These are phyloP conservation scores for Ceratocystis ficicola DNA, from an alignment of 2,329 filamentous ascomycete genomes.

Conservation along the genomic window DNA sequence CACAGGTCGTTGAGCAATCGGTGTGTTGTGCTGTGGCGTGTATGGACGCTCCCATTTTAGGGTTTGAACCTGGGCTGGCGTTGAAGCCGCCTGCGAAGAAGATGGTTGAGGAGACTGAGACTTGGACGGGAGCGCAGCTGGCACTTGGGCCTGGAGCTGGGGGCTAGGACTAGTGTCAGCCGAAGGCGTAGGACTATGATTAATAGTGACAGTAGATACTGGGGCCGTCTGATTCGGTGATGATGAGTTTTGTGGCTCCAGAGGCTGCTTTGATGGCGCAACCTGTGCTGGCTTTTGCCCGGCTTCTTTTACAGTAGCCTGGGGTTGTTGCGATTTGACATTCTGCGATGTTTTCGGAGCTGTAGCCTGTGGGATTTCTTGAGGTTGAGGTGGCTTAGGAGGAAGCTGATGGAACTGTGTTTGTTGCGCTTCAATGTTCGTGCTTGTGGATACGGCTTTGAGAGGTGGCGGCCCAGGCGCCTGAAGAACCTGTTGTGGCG, in stretches of 20 bases:
- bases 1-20: conserved; percentile 6
- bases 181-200: not conserved
- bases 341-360: not conserved
- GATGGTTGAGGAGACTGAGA: conserved; percentile 8
- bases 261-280: not conserved
- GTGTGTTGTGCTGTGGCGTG: conserved; percentile 15
- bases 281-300: not conserved
- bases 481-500: conserved; percentile 19
- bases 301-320: not conserved
- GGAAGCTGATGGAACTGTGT: conserved; percentile 27
- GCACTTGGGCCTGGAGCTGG: not conserved
- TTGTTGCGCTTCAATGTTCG: conserved; percentile 29
- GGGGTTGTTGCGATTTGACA: not conserved
- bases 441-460: not conserved
- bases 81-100: not conserved
- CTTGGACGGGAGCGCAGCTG: conserved; percentile 22
- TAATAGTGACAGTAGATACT: not conserved
- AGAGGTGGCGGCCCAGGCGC: conserved; percentile 2
- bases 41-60: conserved; percentile 16
- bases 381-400: conserved; percentile 13
- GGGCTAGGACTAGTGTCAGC: not conserved
- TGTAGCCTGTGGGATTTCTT: not conserved
- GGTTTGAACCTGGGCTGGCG: conserved; percentile 10
- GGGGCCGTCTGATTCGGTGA: not conserved
- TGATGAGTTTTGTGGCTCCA: conserved; percentile 1